A percentile compares a stretch with the other conserved stretches of the same genome.
Evolutionary conservation across 768 basidiomycete species (phyloP).

Genomic region (Suillus clintonianus): DNA sequence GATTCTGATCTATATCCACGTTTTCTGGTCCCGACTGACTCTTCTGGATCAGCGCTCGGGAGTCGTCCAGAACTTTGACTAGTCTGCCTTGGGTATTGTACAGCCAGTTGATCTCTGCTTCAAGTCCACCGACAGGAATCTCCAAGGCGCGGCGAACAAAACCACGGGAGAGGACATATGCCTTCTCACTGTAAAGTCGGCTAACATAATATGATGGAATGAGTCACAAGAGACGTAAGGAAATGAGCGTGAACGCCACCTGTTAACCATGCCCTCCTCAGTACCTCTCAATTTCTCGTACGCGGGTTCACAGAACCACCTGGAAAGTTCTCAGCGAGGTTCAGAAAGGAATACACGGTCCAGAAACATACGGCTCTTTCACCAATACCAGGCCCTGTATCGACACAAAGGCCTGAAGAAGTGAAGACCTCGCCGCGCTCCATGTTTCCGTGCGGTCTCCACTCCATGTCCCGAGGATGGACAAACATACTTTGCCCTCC

Average conservation of each 20-base stretch:
- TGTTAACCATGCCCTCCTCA: constrained; percentile 86
- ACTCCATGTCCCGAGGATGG: constrained; percentile 89
- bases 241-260: constrained; percentile 39
- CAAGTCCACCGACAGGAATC: constrained; percentile 70
- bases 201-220: constrained; percentile 40
- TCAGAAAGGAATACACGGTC: background rate
- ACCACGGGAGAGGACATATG: constrained; percentile 85
- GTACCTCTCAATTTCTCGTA: constrained; percentile 92
- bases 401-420: constrained; percentile 90
- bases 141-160: constrained; percentile 91
- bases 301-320: constrained; percentile 91
- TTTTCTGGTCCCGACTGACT: constrained; percentile 47
- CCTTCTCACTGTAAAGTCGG: constrained; percentile 91
- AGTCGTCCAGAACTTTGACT: constrained; percentile 65
- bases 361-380: constrained; percentile 76
- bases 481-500: constrained; percentile 93
- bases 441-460: constrained; percentile 89
- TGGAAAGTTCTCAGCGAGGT: constrained; percentile 28
- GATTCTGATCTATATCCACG: constrained; percentile 34
- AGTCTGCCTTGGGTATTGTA: constrained; percentile 69
- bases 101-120: constrained; percentile 70
- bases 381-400: constrained; percentile 94
- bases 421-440: constrained; percentile 80
- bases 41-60: constrained; percentile 65
- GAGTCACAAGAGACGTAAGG: background rate